A percentile compares a stretch with the other conserved stretches of the same genome.
Evolutionary conservation across 169 alveolate genomes (phyloP).

Genomic region (Amoebophrya sp.): DNA sequence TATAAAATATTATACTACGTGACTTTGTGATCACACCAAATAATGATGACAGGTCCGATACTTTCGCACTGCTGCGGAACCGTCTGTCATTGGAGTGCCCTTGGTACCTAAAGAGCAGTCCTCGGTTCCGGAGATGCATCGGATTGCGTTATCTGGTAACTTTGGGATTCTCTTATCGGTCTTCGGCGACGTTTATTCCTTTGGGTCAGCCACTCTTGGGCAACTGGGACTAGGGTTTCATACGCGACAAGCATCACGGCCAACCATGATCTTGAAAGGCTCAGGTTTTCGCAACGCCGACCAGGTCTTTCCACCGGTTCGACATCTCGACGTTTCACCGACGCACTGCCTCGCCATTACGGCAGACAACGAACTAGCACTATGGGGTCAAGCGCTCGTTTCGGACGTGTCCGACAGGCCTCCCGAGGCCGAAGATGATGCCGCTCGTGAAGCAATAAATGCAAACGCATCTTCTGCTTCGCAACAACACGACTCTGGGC

Average conservation of each 20-base stretch:
- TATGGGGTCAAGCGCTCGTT: neutral
- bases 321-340: neutral
- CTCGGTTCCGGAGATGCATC: neutral
- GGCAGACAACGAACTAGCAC: neutral
- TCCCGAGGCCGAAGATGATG: no score
- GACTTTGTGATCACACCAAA: no score
- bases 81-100: no score
- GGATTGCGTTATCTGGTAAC: neutral
- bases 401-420: no score
- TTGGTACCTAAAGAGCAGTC: no score
- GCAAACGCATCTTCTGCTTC: no score
- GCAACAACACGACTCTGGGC: no score
- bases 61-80: no score
- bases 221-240: neutral
- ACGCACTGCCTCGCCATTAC: neutral
- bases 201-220: neutral
- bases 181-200: neutral
- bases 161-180: neutral
- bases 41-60: no score
- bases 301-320: neutral
- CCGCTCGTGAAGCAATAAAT: no score
- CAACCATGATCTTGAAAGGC: neutral
- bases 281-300: neutral
- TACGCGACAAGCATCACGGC: neutral
- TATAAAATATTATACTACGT: no score